phyloP scores from a whole-genome alignment of 768 basidiomycete genomes.

The Lactifluus subvellereus region DNA sequence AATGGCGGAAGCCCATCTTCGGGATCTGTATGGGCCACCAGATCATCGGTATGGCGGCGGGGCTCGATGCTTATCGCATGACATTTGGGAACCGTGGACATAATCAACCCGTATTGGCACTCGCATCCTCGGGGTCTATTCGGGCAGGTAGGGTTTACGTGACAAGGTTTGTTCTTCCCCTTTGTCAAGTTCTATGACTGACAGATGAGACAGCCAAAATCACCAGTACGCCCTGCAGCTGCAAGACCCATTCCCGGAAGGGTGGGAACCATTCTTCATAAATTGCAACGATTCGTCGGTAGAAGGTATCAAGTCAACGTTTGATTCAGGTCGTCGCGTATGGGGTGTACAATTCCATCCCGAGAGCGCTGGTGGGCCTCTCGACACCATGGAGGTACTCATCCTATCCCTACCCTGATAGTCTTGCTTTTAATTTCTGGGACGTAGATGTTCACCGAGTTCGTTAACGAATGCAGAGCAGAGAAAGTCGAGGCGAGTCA shows the following conservation, averaged over 20 bases:
- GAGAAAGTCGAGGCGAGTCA: conserved; percentile 38
- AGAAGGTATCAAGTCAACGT: conserved; percentile 95
- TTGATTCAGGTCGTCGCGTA: conserved; percentile 80
- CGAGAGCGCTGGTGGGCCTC: conserved; percentile 95
- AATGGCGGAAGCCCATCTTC: conserved; percentile 93
- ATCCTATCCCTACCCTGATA: neutral
- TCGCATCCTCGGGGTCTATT: conserved; percentile 91
- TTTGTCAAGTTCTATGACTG: conserved; percentile 8
- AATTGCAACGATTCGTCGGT: conserved; percentile 99
- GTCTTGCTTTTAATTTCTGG: neutral
- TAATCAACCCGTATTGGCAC: conserved; percentile 95
- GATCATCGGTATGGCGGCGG: conserved; percentile 95
- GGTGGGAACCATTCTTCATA: conserved; percentile 99
- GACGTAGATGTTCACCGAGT: conserved; percentile 87
- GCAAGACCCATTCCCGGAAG: conserved; percentile 90
- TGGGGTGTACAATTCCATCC: conserved; percentile 99
- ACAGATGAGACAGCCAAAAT: conserved; percentile 60
- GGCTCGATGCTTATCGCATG: conserved; percentile 96
- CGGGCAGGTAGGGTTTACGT: conserved; percentile 96
- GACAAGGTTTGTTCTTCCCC: conserved; percentile 53
- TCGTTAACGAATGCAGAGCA: conserved; percentile 72
- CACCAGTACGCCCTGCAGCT: conserved; percentile 97
- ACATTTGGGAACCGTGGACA: conserved; percentile 99
- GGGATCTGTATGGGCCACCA: conserved; percentile 99
- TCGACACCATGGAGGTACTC: conserved; percentile 91